These are phyloP conservation scores for Fusarium protoensiforme DNA, from an alignment of 2,329 filamentous ascomycete species.

Conservation along the genomic window DNA sequence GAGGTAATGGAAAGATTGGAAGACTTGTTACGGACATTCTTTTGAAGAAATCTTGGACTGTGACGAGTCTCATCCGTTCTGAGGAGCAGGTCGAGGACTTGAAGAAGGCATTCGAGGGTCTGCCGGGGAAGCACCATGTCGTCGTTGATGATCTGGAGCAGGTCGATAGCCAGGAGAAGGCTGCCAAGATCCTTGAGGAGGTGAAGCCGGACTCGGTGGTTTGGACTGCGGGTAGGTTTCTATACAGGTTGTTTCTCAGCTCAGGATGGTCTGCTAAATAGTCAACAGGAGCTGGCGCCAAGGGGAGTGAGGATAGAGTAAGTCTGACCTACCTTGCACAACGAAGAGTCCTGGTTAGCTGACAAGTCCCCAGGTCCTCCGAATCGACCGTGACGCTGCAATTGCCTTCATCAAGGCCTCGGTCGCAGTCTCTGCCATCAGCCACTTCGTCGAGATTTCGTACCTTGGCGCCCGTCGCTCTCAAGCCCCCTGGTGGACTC, in stretches of 20 bases:
- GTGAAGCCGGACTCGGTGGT: constrained; percentile 71
- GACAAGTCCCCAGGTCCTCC: constrained; percentile 31
- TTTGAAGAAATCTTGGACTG: constrained; percentile 74
- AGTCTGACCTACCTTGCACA: not conserved
- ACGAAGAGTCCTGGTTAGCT: not conserved
- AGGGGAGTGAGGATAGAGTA: constrained; percentile 55
- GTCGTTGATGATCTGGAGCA: constrained; percentile 76
- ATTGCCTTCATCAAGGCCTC: constrained; percentile 38
- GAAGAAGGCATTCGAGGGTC: constrained; percentile 64
- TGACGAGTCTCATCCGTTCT: constrained; percentile 79
- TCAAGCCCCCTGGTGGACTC: constrained; percentile 62
- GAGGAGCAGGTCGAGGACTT: constrained; percentile 71
- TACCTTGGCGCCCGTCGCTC: constrained; percentile 62
- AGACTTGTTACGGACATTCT: constrained; percentile 77
- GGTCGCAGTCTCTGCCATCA: constrained; percentile 50
- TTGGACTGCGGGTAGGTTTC: constrained; percentile 63
- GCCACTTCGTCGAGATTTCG: constrained; percentile 70
- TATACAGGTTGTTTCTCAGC: not conserved
- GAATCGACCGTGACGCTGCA: constrained; percentile 42
- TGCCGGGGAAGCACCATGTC: constrained; percentile 70
- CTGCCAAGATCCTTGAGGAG: constrained; percentile 62
- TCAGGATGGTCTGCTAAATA: constrained; percentile 4
- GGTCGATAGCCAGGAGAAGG: constrained; percentile 68
- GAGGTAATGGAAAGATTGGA: constrained; percentile 80
- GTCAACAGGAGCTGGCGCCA: constrained; percentile 31